phyloP scores from a whole-genome alignment of 306 rosid genomes.

The Geum urbanum region DNA sequence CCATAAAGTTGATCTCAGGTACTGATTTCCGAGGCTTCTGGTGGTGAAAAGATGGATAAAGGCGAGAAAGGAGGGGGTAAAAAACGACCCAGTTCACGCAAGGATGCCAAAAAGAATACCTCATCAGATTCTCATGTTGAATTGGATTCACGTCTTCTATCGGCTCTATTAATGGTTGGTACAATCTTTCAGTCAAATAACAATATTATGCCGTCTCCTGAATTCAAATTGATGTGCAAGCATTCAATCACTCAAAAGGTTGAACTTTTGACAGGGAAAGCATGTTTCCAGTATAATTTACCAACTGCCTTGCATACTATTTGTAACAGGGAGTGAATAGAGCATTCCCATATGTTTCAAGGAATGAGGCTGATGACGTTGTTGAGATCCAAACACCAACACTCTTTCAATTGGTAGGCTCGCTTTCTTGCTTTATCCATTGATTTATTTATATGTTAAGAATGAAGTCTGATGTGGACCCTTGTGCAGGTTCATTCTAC shows the following conservation, averaged over 20 bases:
- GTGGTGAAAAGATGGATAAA: slow-evolving; percentile 42
- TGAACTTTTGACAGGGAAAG: not conserved
- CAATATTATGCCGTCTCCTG: not conserved
- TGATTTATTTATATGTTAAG: not conserved
- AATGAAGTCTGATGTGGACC: slow-evolving; percentile 18
- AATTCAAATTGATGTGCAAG: not conserved
- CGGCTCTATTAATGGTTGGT: slow-evolving; percentile 76
- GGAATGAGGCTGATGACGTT: slow-evolving; percentile 83
- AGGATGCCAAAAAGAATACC: slow-evolving; percentile 34
- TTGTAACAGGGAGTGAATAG: slow-evolving; percentile 80
- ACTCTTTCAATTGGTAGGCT: slow-evolving; percentile 77
- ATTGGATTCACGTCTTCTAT: slow-evolving; percentile 83
- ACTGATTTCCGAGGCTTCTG: slow-evolving; percentile 52
- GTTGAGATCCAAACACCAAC: slow-evolving; percentile 89
- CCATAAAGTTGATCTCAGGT: slow-evolving; percentile 43
- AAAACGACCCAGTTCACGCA: slow-evolving; percentile 21
- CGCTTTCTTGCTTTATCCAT: slow-evolving; percentile 4
- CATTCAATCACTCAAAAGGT: not conserved
- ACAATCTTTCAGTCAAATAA: slow-evolving; percentile 3
- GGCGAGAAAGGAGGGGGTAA: slow-evolving; percentile 31
- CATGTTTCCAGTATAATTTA: not conserved
- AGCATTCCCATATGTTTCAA: slow-evolving; percentile 88
- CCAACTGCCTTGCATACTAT: slow-evolving; percentile 13
- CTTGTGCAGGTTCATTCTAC: slow-evolving; percentile 82
- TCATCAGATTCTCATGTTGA: slow-evolving; percentile 55